Evolutionary conservation across 495 filamentous ascomycete genomes (phyloP).

Genomic region (Chaetomium tenue): DNA sequence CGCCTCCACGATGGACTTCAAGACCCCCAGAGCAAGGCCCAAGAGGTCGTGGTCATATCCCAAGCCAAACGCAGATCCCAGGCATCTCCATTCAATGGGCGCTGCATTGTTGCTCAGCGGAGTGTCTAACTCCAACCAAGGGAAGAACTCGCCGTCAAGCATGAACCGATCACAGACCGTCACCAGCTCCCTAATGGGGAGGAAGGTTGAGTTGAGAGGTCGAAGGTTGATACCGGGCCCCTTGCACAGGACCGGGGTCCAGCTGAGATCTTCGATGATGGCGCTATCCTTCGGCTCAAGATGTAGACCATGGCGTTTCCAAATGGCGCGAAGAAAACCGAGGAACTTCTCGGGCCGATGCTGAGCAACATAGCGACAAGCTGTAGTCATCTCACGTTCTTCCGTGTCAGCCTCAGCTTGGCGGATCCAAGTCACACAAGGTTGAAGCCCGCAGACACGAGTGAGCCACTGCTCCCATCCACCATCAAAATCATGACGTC

Average conservation of each 20-base stretch:
- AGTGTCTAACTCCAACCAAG: not conserved
- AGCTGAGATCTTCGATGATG: not conserved
- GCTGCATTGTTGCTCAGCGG: not conserved
- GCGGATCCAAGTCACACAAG: not conserved
- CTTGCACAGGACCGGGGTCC: not conserved
- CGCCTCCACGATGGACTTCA: constrained; percentile 3
- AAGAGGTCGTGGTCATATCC: constrained; percentile 2
- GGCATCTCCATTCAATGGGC: not conserved
- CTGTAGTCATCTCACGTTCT: not conserved
- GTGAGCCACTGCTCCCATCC: not conserved
- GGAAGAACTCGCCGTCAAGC: constrained; percentile 1
- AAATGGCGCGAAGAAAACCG: not conserved
- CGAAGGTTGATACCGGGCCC: constrained; percentile 4
- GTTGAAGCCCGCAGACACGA: not conserved
- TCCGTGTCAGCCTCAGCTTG: not conserved
- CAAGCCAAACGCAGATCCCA: not conserved
- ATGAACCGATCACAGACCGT: not conserved
- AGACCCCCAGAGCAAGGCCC: not conserved
- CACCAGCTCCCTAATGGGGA: not conserved
- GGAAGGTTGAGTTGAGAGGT: constrained; percentile 2
- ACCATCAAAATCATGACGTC: not conserved
- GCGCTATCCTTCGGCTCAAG: not conserved
- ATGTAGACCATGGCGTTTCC: not conserved
- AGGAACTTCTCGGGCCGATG: constrained; percentile 1
- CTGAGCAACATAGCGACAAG: not conserved